phyloP scores from a whole-genome alignment of 192 early-diverging fungal genomes.

The Coemansia reversa region DNA sequence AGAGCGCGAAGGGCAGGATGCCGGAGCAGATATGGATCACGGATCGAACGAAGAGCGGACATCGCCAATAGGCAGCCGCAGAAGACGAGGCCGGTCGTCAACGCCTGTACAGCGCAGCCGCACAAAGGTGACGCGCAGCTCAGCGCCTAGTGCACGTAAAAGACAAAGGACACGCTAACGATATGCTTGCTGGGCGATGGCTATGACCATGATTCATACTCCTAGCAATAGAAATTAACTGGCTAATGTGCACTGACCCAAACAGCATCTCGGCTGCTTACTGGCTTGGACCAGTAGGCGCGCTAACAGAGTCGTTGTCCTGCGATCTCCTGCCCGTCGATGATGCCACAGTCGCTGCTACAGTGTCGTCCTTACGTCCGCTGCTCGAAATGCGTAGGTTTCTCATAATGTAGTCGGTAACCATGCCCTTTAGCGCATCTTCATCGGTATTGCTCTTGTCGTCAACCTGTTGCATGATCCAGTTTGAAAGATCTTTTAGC shows the following conservation, averaged over 20 bases:
- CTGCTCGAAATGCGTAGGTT: slow-evolving; percentile 32
- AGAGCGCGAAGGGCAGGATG: slow-evolving; percentile 9
- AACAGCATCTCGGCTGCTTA: background rate
- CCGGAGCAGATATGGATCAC: slow-evolving; percentile 15
- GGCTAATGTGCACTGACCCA: slow-evolving; percentile 7
- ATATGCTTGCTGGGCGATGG: background rate
- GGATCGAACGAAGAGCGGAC: slow-evolving; percentile 26
- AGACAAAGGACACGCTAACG: slow-evolving; percentile 26
- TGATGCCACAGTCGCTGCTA: slow-evolving; percentile 38
- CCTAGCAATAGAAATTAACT: background rate
- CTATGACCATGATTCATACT: slow-evolving; percentile 1
- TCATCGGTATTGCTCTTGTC: slow-evolving; percentile 58
- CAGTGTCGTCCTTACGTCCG: slow-evolving; percentile 34
- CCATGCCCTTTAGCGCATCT: slow-evolving; percentile 60
- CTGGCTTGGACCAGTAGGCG: background rate
- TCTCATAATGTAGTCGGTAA: slow-evolving; percentile 53
- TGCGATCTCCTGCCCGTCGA: slow-evolving; percentile 33
- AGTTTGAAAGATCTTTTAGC: slow-evolving; percentile 56
- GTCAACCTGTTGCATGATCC: slow-evolving; percentile 60
- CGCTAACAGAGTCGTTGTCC: slow-evolving; percentile 27
- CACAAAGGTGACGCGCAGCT: slow-evolving; percentile 28
- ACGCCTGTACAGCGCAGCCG: slow-evolving; percentile 46
- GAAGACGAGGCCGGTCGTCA: slow-evolving; percentile 31
- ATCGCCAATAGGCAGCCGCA: slow-evolving; percentile 24
- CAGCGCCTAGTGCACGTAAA: slow-evolving; percentile 30